Base-by-base conservation (phyloP, 2,329 filamentous ascomycete genomes). In the Aureobasidium pullulans region DNA sequence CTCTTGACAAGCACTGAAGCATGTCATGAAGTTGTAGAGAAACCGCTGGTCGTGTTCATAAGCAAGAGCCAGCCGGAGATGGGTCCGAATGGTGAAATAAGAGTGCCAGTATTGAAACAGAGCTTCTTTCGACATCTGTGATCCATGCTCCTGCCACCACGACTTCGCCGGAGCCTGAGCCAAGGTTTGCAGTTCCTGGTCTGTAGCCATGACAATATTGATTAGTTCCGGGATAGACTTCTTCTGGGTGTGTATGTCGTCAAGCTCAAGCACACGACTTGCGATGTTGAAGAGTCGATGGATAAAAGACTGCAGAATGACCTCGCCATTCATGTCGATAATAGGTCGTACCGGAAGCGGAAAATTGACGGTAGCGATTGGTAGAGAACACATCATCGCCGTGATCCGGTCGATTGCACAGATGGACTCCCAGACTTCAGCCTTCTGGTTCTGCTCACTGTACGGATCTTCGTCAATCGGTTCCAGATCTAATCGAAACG, bases 371-470 rank as follows among this genome's bases (percentile, higher is more conserved):
- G 71, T 73, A 13, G 64, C 68, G n/a, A 70, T 63, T 11, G 72
- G 72, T 6, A 74, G 60, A 60, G 74, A 74, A 47, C 71, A 66
- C 19, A 73, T 62, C 66, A 71, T 70, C 1, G 67, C 67, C 2
- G 64, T 53, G 3, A 75, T 54, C 39, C 71, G 62, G 19, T 74
- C 71, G 2, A 67, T 62, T 11, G 66, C 65, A 60, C 69, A 73
- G 5, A 73, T 65, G 3, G 66, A 64, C 28, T 70, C 64, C 72
- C 71, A 73, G 1, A 73, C 53, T 44, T 68, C 65, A 19, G 66
- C 64, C 56, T 64, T 70, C 8, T 65, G 63, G 39, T 59, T 15
- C 15, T 60, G 47, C 19, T 44, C 6, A 8, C 31, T 11, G 29
- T 57, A 59, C 4, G 48, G 58, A 9, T 67, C 48, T 43, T 61